Conservation (phyloP, 352 stramenopile species). For the Hyaloperonospora arabidopsidis region DNA sequence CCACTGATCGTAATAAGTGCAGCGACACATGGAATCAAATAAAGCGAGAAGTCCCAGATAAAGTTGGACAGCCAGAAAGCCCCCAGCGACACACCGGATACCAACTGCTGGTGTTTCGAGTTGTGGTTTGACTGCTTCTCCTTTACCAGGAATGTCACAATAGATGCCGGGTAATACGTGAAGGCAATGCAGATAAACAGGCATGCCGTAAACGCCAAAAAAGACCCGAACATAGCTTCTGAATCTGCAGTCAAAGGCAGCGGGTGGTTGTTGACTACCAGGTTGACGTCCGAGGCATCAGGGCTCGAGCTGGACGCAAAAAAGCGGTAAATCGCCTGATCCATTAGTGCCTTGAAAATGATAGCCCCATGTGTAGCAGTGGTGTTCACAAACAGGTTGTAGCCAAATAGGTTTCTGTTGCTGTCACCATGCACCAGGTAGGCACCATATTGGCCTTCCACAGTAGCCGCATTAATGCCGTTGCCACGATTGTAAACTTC, state of each 20-base stretch:
- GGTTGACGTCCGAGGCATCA: slow-evolving; percentile 17
- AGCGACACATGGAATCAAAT: slow-evolving; percentile 62
- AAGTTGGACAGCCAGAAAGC: slow-evolving; percentile 96
- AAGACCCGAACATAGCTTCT: slow-evolving; percentile 42
- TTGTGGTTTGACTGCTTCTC: slow-evolving; percentile 88
- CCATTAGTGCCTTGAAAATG: slow-evolving; percentile 61
- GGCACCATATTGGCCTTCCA: slow-evolving; percentile 40
- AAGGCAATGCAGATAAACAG: slow-evolving; percentile 88
- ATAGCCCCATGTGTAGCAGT: slow-evolving; percentile 38
- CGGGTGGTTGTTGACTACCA: slow-evolving; percentile 49
- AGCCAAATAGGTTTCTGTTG: slow-evolving; percentile 40
- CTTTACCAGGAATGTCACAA: slow-evolving; percentile 93
- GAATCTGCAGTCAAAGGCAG: slow-evolving; percentile 38
- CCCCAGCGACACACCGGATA: slow-evolving; percentile 88
- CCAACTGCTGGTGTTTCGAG: slow-evolving; percentile 94
- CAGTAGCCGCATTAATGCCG: slow-evolving; percentile 11
- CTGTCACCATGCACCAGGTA: slow-evolving; percentile 43
- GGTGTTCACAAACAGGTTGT: slow-evolving; percentile 66
- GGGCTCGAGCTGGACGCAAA: slow-evolving; percentile 30
- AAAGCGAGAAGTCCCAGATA: slow-evolving; percentile 89
- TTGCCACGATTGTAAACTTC: slow-evolving; percentile 47
- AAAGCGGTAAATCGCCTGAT: slow-evolving; percentile 53
- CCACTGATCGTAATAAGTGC: slow-evolving; percentile 41
- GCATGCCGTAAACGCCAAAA: slow-evolving; percentile 64
- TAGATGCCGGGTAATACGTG: slow-evolving; percentile 87